A percentile compares a stretch with the other conserved stretches of the same genome.
These are phyloP conservation scores for Scutellaria galericulata DNA, from an alignment of 257 asterid genomes.

Conservation along the genomic window DNA sequence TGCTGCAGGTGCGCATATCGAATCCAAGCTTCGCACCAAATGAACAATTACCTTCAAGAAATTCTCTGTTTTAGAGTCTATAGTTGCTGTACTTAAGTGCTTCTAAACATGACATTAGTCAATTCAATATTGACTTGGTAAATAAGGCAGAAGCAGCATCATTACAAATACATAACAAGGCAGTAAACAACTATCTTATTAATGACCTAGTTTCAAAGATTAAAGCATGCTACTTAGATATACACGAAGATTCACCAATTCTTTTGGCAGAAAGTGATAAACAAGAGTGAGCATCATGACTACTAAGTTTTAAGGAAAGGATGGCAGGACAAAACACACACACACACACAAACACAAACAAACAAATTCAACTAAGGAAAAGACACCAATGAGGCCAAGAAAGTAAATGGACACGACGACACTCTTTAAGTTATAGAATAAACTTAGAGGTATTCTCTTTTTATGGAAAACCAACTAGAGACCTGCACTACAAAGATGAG, in stretches of 20 bases:
- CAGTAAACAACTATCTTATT: not conserved
- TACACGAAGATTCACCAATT: not conserved
- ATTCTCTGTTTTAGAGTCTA: conserved; percentile 26
- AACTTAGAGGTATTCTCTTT: not conserved
- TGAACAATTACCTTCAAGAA: conserved; percentile 76
- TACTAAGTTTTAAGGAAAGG: not conserved
- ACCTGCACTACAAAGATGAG: not conserved
- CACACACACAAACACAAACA: not conserved
- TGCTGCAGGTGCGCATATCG: conserved; percentile 74
- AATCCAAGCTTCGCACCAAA: conserved; percentile 80
- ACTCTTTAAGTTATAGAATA: not conserved
- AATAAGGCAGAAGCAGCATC: conserved; percentile 16
- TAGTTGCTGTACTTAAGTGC: not conserved
- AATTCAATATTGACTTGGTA: not conserved
- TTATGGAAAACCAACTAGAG: conserved; percentile 25
- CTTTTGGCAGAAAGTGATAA: conserved; percentile 5
- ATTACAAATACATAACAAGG: conserved; percentile 9
- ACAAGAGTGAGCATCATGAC: conserved; percentile 9
- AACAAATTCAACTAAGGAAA: not conserved
- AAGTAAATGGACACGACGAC: not conserved
- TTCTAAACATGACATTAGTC: not conserved
- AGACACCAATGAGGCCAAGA: conserved; percentile 1
- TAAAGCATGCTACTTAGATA: conserved; percentile 2
- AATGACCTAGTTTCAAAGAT: conserved; percentile 9
- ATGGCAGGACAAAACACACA: not conserved